Evolutionary conservation across 2,329 filamentous ascomycete species (phyloP).

Genomic region (Paraphoma chrysanthemicola): DNA sequence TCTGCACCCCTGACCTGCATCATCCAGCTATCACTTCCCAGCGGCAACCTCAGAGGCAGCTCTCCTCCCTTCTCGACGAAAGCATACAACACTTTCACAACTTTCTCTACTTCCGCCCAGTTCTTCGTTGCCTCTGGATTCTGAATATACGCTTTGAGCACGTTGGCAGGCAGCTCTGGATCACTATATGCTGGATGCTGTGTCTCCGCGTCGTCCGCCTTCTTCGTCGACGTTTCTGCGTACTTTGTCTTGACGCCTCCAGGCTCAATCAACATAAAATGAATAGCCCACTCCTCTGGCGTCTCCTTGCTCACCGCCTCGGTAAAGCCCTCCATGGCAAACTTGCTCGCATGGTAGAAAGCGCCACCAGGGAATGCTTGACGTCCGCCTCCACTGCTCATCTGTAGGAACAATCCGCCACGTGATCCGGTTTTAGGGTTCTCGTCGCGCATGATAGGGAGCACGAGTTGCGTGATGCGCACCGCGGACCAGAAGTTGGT

Average conservation of each 20-base stretch:
- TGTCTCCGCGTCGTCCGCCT: background rate
- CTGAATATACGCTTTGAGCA: constrained; percentile 41
- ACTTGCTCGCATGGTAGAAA: constrained; percentile 33
- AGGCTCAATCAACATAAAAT: constrained; percentile 54
- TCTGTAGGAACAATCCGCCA: constrained; percentile 26
- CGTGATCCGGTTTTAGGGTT: constrained; percentile 27
- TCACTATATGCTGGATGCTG: constrained; percentile 24
- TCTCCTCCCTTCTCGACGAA: constrained; percentile 39
- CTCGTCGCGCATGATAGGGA: constrained; percentile 47
- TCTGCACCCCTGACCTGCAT: constrained; percentile 32
- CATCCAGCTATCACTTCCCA: constrained; percentile 50
- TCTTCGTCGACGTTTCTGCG: constrained; percentile 38
- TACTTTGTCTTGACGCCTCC: constrained; percentile 49
- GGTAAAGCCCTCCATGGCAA: constrained; percentile 52
- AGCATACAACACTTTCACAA: constrained; percentile 49
- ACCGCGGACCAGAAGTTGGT: constrained; percentile 56
- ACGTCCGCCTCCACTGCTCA: constrained; percentile 26
- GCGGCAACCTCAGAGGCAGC: constrained; percentile 53
- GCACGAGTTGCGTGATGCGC: constrained; percentile 46
- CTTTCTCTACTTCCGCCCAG: constrained; percentile 37
- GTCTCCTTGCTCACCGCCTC: constrained; percentile 56
- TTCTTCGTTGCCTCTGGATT: background rate
- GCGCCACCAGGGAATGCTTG: constrained; percentile 28
- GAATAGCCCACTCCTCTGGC: constrained; percentile 38
- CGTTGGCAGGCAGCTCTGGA: constrained; percentile 27